Evolutionary conservation across 345 rosid genomes (phyloP).

Genomic region (Hibiscus tridactylites): DNA sequence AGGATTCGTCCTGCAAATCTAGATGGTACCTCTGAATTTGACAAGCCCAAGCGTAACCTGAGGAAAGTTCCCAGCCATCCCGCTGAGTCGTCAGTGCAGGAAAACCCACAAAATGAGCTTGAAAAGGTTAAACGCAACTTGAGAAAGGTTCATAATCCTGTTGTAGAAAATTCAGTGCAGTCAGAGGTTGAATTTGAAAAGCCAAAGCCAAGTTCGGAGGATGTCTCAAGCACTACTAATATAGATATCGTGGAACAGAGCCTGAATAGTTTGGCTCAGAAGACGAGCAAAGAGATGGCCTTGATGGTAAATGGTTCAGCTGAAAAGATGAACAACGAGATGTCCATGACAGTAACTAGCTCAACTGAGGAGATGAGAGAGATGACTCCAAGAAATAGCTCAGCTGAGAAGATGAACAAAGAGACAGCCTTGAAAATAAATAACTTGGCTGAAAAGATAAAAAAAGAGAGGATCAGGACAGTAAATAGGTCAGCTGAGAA

Average conservation of each 20-base stretch:
- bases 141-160: constrained; percentile 81
- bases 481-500: too few species aligned
- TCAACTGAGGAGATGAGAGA: too few species aligned
- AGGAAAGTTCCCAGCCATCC: constrained; percentile 54
- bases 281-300: constrained; percentile 23
- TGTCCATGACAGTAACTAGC: not conserved
- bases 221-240: constrained; percentile 24
- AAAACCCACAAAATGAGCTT: constrained; percentile 75
- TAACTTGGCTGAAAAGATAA: too few species aligned
- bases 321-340: constrained; percentile 23
- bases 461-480: too few species aligned
- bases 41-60: constrained; percentile 59
- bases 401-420: too few species aligned
- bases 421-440: too few species aligned
- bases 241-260: constrained; percentile 28
- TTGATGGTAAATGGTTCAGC: constrained; percentile 15
- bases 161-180: constrained; percentile 46
- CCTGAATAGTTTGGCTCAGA: constrained; percentile 21
- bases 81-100: constrained; percentile 39
- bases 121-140: constrained; percentile 86
- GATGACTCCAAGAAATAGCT: too few species aligned
- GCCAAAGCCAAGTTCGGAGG: constrained; percentile 41
- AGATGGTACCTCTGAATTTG: constrained; percentile 44
- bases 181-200: constrained; percentile 46
- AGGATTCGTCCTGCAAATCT: constrained; percentile 49